Conservation (phyloP, 768 basidiomycete species). For the Suillus decipiens region DNA sequence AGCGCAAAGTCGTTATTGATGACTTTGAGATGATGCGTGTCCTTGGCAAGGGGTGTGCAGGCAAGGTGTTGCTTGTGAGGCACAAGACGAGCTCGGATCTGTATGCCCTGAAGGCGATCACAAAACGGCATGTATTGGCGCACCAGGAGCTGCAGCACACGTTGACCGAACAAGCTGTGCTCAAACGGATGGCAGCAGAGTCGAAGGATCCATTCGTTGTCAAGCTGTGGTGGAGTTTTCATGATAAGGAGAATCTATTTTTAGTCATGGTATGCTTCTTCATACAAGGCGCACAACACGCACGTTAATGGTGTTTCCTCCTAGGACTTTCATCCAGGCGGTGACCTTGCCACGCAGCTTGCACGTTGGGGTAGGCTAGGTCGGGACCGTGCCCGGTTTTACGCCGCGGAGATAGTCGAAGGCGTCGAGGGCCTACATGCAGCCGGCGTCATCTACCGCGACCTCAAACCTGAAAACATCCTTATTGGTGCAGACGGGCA, state of each 20-base stretch:
- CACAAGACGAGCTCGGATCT: conserved; percentile 71
- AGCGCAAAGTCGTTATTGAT: conserved; percentile 76
- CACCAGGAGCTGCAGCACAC: conserved; percentile 98
- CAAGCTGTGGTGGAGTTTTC: conserved; percentile 96
- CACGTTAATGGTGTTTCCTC: conserved; percentile 19
- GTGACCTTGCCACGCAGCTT: conserved; percentile 96
- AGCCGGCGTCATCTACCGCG: conserved; percentile 95
- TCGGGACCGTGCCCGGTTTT: conserved; percentile 92
- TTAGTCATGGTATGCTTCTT: conserved; percentile 79
- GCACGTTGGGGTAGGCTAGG: conserved; percentile 95
- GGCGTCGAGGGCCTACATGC: conserved; percentile 94
- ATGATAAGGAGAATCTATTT: conserved; percentile 96
- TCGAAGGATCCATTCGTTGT: conserved; percentile 93
- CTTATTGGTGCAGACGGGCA: conserved; percentile 94
- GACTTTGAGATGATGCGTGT: conserved; percentile 99
- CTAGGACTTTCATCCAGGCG: conserved; percentile 93
- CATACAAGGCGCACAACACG: conserved; percentile 10
- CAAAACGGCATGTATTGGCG: conserved; percentile 94
- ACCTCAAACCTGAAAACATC: conserved; percentile 96
- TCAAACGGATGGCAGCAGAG: conserved; percentile 91
- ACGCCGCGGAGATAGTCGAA: conserved; percentile 96
- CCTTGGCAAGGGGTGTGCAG: conserved; percentile 95
- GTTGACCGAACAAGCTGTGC: conserved; percentile 91
- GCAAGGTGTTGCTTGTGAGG: conserved; percentile 90
- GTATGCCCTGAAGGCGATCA: conserved; percentile 96